Evolutionary conservation across 2,329 filamentous ascomycete species (phyloP), one percentile per base, ranked within the genome.

Genomic region (Fusarium ambrosium): DNA sequence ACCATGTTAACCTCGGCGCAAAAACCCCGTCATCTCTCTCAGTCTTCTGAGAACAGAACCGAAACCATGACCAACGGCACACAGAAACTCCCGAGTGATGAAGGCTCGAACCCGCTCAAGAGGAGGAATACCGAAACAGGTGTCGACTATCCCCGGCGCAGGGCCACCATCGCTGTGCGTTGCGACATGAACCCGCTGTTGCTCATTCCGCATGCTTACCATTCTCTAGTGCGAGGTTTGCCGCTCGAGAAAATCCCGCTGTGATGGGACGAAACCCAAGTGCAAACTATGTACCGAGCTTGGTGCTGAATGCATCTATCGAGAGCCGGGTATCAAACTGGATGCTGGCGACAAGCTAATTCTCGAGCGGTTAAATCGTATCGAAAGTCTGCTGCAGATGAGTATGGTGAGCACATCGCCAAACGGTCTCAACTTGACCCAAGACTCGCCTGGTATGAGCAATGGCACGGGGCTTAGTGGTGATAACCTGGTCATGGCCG

Each of bases 321-420:
- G 94, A 73, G 94, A 97, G 81, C 94, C 94, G 8, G 94, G 94
- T 4, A 94, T 96, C 86, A 97, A 97, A 84, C 89, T 97, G 11
- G 94, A 97, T 81, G 93, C 94, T 39, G 94, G 94, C 74, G 94
- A 96, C 85, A 96, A 95, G 84, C 87, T 97, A 66, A 97, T 97
- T 71, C 85, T 97, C 41, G 94, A 96, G 80, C 92, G 93, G 66
- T 86, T 97, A 39, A 91, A 89, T 77, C 91, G 93, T 63, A 95
- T 97, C 78, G 94, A 97, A 82, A 92, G 88, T 61, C 85, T 97
- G 53, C 87, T 97, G n/a, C 93, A 95, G 80, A 91, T 92, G 73
- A 93, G 86, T 74, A 85, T 95, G 75, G 85, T 88, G 22, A 85
- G 83, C 51, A 83, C 85, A 48, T 84, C 86, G 62, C 81, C 86